These are phyloP conservation scores for Globisporangium radiosum DNA, from an alignment of 352 stramenopile genomes.

Conservation along the genomic window DNA sequence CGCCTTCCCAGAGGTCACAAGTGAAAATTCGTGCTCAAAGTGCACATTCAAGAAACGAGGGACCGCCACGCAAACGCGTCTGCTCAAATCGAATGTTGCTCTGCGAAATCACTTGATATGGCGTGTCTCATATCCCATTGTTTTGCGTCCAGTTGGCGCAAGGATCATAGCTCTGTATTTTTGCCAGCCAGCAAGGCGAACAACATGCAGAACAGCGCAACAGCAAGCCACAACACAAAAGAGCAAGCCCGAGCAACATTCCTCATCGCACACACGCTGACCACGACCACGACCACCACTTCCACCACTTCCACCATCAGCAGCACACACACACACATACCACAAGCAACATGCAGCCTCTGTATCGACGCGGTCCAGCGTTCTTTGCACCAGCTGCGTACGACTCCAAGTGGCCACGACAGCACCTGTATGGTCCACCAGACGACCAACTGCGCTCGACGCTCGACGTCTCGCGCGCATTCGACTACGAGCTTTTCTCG, in stretches of 20 bases:
- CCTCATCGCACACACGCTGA: neutral
- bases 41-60: too few species aligned
- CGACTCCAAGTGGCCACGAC: constrained; percentile 21
- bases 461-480: constrained; percentile 27
- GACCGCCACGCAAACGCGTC: too few species aligned
- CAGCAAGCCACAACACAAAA: neutral
- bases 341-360: constrained; percentile 22
- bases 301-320: constrained; percentile 20
- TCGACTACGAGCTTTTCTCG: constrained; percentile 70
- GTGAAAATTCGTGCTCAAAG: too few species aligned
- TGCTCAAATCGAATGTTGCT: too few species aligned
- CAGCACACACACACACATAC: constrained; percentile 7
- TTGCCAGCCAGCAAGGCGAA: too few species aligned
- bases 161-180: too few species aligned
- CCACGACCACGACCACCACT: neutral
- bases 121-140: too few species aligned
- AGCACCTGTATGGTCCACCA: constrained; percentile 40
- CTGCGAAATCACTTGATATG: too few species aligned
- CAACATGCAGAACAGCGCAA: neutral
- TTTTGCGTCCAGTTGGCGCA: too few species aligned
- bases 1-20: too few species aligned
- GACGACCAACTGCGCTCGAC: constrained; percentile 25
- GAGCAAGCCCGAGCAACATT: too few species aligned
- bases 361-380: constrained; percentile 53
- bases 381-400: constrained; percentile 34